Evolutionary conservation across 148 eudicot genomes (phyloP).

Genomic region (Rhododendron henanense): DNA sequence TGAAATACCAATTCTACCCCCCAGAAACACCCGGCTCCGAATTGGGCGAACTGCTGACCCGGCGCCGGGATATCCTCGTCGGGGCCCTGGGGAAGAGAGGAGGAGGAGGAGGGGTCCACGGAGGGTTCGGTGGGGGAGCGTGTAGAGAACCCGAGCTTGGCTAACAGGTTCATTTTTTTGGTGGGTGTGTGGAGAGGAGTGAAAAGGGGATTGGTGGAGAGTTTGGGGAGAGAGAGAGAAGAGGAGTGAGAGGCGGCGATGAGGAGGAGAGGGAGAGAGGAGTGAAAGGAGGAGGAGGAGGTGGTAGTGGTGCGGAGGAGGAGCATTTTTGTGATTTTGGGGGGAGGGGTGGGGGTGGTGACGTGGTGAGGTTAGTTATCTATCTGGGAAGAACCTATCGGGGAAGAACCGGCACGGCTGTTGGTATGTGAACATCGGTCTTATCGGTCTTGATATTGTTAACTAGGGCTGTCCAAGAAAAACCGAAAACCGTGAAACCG

Average conservation of each 20-base stretch:
- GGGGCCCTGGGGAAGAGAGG: slow-evolving; percentile 27
- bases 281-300: background rate
- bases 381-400: background rate
- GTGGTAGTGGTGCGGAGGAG: slow-evolving; percentile 7
- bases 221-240: slow-evolving; percentile 7
- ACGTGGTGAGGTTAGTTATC: background rate
- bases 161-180: slow-evolving; percentile 36
- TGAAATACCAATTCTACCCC: slow-evolving; percentile 56
- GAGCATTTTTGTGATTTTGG: background rate
- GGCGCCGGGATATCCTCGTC: slow-evolving; percentile 44
- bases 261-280: slow-evolving; percentile 1
- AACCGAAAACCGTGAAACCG: too few relatives aligned
- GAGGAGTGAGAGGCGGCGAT: background rate
- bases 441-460: too few relatives aligned
- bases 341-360: background rate
- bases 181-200: background rate
- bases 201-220: slow-evolving; percentile 11
- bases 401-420: background rate
- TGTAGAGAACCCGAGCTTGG: slow-evolving; percentile 34
- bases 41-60: slow-evolving; percentile 43
- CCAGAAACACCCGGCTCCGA: slow-evolving; percentile 66
- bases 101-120: slow-evolving; percentile 15
- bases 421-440: background rate
- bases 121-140: slow-evolving; percentile 31
- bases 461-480: too few relatives aligned